Evolutionary conservation across 768 basidiomycete genomes (phyloP), one percentile per base, ranked within the genome.

Genomic region (Boletus sensibilis): DNA sequence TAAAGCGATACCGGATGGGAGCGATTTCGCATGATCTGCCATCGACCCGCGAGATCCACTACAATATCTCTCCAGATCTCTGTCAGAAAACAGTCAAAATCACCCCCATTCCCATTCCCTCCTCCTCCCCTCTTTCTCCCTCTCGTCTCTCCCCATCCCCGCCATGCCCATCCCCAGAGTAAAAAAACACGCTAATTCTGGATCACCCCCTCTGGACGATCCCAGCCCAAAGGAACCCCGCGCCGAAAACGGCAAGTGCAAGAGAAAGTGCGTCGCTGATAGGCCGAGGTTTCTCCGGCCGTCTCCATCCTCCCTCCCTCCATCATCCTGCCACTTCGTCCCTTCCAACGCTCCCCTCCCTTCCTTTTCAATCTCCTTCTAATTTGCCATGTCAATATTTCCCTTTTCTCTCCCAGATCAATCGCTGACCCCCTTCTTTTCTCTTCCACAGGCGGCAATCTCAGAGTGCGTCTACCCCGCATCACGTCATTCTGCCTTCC

Each of bases 191-290:
- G 74, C 66, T 53, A 78, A 73, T 71, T 84, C 84, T 64, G 75
- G 80, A 73, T 80, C 84, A 64, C 82, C 82, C 27, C 6, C 1
- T 29, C 8, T 29, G 7, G 7, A 29, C 27, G 27, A 29, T 29
- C 27, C 27, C 27, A 29, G 27, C 60, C 79, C 73, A 70, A 82
- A 81, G 76, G 81, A 82, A 71, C 34, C 38, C 63, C 66, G 73
- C 71, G 70, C 82, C 81, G 84, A 87, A 80, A 86, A 81, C 74
- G 83, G 79, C 77, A 88, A 84, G 77, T 80, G 78, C 76, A 89
- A 88, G 79, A 81, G 87, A 83, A 90, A 89, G 87, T 89, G 75
- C 74, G 87, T 83, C 56, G 20, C 52, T 57, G 69, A 76, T 78
- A 78, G 80, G 33, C 66, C 63, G 83, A 82, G 53, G 62, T 81